phyloP scores from a whole-genome alignment of 1,284 basidiomycete genomes.

The Mrakiaceae sp. region DNA sequence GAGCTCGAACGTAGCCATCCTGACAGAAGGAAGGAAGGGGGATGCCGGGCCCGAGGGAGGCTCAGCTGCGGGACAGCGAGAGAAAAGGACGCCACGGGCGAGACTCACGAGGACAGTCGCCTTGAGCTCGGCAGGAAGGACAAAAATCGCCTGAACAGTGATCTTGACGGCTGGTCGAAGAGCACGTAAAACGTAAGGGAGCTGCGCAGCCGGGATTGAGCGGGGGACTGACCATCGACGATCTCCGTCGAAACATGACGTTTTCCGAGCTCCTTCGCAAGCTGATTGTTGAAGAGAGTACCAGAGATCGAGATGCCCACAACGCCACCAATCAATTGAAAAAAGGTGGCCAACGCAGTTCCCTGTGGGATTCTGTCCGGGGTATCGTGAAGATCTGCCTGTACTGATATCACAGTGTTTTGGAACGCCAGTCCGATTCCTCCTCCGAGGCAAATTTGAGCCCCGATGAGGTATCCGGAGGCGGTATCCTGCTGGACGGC shows the following conservation, averaged over 20 bases:
- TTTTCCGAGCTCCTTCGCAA: constrained; percentile 23
- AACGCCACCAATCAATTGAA: constrained; percentile 37
- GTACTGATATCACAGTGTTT: constrained; percentile 36
- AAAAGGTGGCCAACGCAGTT: constrained; percentile 33
- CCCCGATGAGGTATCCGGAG: constrained; percentile 35
- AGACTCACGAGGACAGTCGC: neutral
- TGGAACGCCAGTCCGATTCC: constrained; percentile 30
- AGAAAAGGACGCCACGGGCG: constrained; percentile 20
- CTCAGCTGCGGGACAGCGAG: constrained; percentile 9
- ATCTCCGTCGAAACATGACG: constrained; percentile 21
- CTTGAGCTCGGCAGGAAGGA: constrained; percentile 29
- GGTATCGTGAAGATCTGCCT: constrained; percentile 18
- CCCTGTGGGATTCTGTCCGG: constrained; percentile 22
- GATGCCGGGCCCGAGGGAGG: constrained; percentile 25
- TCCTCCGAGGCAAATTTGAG: constrained; percentile 39
- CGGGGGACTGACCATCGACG: constrained; percentile 8
- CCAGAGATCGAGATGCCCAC: constrained; percentile 37
- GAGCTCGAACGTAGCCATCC: constrained; percentile 37
- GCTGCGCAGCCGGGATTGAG: constrained; percentile 13
- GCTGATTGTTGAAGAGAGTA: constrained; percentile 30
- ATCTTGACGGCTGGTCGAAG: constrained; percentile 19
- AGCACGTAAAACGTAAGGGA: constrained; percentile 3
- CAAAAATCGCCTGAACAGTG: constrained; percentile 21
- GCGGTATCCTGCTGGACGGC: constrained; percentile 33
- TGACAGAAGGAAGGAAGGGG: constrained; percentile 27